Evolutionary conservation across 2,329 filamentous ascomycete genomes (phyloP), one percentile per base, ranked within the genome.

Genomic region (Sporothrix brasiliensis): DNA sequence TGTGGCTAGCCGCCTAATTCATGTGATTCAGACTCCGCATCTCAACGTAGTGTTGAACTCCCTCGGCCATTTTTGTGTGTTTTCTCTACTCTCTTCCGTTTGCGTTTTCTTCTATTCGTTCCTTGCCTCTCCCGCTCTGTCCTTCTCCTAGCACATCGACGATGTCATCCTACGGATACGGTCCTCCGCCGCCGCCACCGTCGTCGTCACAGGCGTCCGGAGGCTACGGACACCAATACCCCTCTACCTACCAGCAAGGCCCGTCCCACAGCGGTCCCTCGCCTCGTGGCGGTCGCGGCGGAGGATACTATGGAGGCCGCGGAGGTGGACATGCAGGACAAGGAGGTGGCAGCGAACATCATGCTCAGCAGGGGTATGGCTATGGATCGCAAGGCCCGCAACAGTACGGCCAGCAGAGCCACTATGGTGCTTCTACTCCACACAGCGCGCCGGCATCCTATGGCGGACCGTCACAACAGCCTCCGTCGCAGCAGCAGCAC

Each of bases 141-240:
- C 14, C 65, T 21, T 34, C 9, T 9, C 49, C 2, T 67, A 44
- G 11, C 50, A n/a, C 68, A 10, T 10, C 50, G 30, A 53, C 19
- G 66, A 86, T 86, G 84, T 80, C 84, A 27, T 77, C 78, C 44
- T 86, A 87, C 79, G 83, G 82, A 68, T 87, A 86, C 79, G 84
- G 81, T n/a, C 84, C 84, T 27, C 84, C 84, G 69, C 84, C 84
- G 14, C 83, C 84, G 21, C 81, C 84, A 13, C 83, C 84, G 24
- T 81, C 84, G 4, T 84, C 78, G 10, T 73, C 79, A 2, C 76
- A 77, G 27, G 72, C 76, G 75, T 77, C 69, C 50, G 74, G 77
- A 13, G 79, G 77, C 47, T 85, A 84, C 70, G 76, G 78, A 9
- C 79, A 81, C 39, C 79, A 81, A 50, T 80, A 82, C 72, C 76